Conservation (phyloP, 768 basidiomycete species). For the Termitomyces eurrhizus region DNA sequence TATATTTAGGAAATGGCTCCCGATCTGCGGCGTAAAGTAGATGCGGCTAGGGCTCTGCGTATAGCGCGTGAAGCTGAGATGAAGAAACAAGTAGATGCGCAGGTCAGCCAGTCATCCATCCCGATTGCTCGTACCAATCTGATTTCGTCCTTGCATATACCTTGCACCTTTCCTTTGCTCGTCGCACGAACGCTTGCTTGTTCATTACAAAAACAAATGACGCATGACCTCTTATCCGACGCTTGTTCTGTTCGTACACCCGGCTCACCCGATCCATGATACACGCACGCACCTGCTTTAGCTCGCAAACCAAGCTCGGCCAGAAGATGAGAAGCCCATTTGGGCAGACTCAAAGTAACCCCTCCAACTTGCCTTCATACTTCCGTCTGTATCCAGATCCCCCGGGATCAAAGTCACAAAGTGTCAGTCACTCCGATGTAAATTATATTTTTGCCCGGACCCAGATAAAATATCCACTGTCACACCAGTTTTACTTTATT, state of each 20-base stretch:
- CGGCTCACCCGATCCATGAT: not conserved
- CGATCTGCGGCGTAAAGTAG: conserved; percentile 60
- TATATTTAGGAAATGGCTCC: conserved; percentile 54
- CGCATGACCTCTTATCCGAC: conserved; percentile 5
- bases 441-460: not conserved
- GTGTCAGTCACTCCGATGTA: not conserved
- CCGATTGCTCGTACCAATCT: conserved; percentile 6
- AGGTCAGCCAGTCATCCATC: conserved; percentile 33
- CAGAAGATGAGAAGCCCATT: conserved; percentile 37
- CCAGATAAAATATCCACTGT: not conserved
- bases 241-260: conserved; percentile 2
- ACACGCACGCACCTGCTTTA: conserved; percentile 10
- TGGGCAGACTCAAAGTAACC: conserved; percentile 35
- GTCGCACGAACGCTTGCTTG: conserved; percentile 3
- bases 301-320: conserved; percentile 25
- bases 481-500: not conserved
- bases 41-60: conserved; percentile 51
- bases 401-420: not conserved
- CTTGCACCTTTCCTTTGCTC: not conserved
- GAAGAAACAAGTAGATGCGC: conserved; percentile 46
- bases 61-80: conserved; percentile 50
- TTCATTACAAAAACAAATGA: not conserved
- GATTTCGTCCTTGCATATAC: not conserved
- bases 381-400: not conserved
- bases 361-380: conserved; percentile 9